Evolutionary conservation across 331 rosid species (phyloP), one percentile per base, ranked within the genome.

Genomic region (Telfairia occidentalis): DNA sequence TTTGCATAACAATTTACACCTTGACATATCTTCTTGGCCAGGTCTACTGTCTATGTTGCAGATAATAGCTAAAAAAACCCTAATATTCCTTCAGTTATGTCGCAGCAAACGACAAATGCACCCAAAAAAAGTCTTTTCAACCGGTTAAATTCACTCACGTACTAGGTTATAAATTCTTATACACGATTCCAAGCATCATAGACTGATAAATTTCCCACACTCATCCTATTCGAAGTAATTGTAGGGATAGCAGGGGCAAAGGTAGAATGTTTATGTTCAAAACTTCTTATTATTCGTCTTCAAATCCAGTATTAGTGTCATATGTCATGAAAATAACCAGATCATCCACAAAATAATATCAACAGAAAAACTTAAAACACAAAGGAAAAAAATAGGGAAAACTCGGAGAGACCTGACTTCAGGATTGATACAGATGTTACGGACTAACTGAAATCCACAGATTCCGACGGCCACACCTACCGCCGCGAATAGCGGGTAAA

Each of bases 381-480:
- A 64, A 43, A 43, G 7, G 21, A 19, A 46, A 40, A 3, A 46
- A 0, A 21, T 2, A 40, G 49, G 26, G 69, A 18, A 48, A 38
- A 66, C 40, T 57, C 42, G 78, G 48, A 60, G 1, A 52, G 59
- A 93, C 98, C 97, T 94, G 87, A 91, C 98, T 91, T 89, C 98
- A 76, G 98, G 98, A 77, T 94, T 94, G 92, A 86, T 85, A 78
- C 80, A 74, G 82, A 94, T 73, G 46, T 90, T 86, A 53, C 97
- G 97, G 75, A 82, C 86, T 66, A 91, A 58, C 80, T 81, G 85
- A 15, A 94, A 70, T 0, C 92, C 97, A 54, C 98, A 94, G 79
- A 94, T 94, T 74, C 96, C 91, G 12, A 94, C 16, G 50, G 97
- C 98, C 43, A 34, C 92, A 66, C 96, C 98, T 30, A 86, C 88